Evolutionary conservation across 169 alveolate genomes (phyloP), one percentile per base, ranked within the genome.

Genomic region (Babesia bigemina): DNA sequence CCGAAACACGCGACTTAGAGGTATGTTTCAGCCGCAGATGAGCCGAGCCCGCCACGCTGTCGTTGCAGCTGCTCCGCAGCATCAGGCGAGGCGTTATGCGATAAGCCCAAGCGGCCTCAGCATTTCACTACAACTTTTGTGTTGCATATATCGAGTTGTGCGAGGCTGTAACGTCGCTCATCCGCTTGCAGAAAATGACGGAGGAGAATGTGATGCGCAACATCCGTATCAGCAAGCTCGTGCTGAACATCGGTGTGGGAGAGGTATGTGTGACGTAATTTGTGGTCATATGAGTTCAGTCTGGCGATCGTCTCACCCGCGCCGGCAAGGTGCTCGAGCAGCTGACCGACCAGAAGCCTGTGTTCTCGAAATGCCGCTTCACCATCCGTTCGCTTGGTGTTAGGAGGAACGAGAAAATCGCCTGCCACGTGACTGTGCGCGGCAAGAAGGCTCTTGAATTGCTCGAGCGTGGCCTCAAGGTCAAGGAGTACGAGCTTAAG

Each of bases 311-410:
- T 65, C 95, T 98, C 78, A 97, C 99, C 22, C 96, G 99, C 70
- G 99, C 99, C 14, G 98, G 99, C 33, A 96, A 97, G 88, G 99
- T 98, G 79, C 88, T 97, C 85, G 98, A 95, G 84, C 99, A 97
- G 92, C 94, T 98, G 72, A 96, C 99, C 8, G 99, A 96, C 50
- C 99, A 98, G 93, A 96, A 96, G 79, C 99, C 99, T 39, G 98
- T 96, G 72, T 95, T 95, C 85, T 96, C 99, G 70, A 96, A 95
- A 86, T 98, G 99, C 53, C 86, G 97, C 47, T 95, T 95, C 87
- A 98, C 99, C 77, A 96, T 98, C 78, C 95, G 99, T 84, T 94
- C 99, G 24, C 97, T 98, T 77, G 98, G 99, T 59, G 97, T 98
- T 82, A 96, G 99, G 79, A 96, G 99, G 72, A 98, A 97, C 86